These are phyloP conservation scores for Salix purpurea DNA, from an alignment of 345 rosid species.

Conservation along the genomic window DNA sequence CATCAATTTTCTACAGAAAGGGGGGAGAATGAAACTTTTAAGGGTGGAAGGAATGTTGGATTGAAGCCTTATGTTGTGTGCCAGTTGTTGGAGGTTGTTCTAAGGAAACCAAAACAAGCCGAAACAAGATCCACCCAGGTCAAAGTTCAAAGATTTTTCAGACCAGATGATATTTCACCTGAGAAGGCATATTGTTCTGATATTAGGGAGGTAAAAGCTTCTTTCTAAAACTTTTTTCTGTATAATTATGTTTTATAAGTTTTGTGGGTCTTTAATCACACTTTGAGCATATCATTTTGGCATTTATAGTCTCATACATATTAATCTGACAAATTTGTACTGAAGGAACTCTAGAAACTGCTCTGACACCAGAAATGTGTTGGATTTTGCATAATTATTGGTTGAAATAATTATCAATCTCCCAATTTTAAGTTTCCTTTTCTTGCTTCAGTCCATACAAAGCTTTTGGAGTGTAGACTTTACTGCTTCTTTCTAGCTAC, in stretches of 20 bases:
- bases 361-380: background rate
- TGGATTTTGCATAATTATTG: background rate
- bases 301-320: background rate
- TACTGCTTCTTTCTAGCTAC: background rate
- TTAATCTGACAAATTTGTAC: background rate
- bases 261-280: background rate
- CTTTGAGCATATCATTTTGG: background rate
- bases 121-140: slow-evolving; percentile 12
- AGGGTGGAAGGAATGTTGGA: slow-evolving; percentile 30
- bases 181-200: slow-evolving; percentile 32
- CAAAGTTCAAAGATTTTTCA: slow-evolving; percentile 21
- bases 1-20: slow-evolving; percentile 15
- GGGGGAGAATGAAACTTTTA: slow-evolving; percentile 16
- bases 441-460: no score
- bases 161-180: slow-evolving; percentile 31
- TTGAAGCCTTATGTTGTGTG: slow-evolving; percentile 23
- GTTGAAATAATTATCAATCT: background rate
- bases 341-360: background rate
- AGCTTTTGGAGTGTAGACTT: background rate
- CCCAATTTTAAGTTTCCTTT: background rate
- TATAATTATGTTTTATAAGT: background rate
- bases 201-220: slow-evolving; percentile 22
- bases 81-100: slow-evolving; percentile 20
- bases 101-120: slow-evolving; percentile 2
- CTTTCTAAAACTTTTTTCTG: background rate